Percentiles rank a stretch among this genome's conserved stretches.
Conservation (phyloP, 768 basidiomycete genomes). For the Melanogaster broomeanus region DNA sequence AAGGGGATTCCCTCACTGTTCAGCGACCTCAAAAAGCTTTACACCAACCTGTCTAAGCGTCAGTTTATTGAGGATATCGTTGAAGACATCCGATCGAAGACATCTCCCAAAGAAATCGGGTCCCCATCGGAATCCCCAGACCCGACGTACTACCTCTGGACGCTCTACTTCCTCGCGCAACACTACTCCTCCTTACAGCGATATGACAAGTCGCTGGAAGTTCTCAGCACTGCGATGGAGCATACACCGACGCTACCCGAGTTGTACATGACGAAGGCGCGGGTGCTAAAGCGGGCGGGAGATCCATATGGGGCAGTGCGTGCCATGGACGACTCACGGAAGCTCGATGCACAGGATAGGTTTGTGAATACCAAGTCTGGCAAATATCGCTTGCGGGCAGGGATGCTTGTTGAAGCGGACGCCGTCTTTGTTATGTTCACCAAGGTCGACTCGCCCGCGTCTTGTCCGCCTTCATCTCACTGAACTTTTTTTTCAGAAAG, state of each 20-base stretch:
- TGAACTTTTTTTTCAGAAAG: slow-evolving; percentile 68
- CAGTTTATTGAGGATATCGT: slow-evolving; percentile 68
- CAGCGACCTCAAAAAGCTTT: slow-evolving; percentile 86
- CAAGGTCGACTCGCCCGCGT: slow-evolving; percentile 57
- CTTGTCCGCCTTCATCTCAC: background rate
- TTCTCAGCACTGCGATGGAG: slow-evolving; percentile 63
- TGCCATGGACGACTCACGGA: slow-evolving; percentile 77
- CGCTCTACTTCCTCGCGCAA: slow-evolving; percentile 92
- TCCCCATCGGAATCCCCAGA: slow-evolving; percentile 30
- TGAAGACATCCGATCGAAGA: slow-evolving; percentile 46
- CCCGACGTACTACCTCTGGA: slow-evolving; percentile 90
- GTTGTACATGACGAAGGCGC: slow-evolving; percentile 77
- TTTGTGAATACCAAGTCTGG: slow-evolving; percentile 93
- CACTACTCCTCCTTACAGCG: slow-evolving; percentile 71
- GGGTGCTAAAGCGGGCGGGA: slow-evolving; percentile 84
- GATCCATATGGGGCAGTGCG: slow-evolving; percentile 75
- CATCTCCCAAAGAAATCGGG: slow-evolving; percentile 37
- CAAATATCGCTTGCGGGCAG: slow-evolving; percentile 87
- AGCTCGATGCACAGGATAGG: slow-evolving; percentile 91
- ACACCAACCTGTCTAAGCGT: slow-evolving; percentile 64
- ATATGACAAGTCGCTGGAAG: slow-evolving; percentile 50
- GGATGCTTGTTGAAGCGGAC: slow-evolving; percentile 74
- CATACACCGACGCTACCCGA: slow-evolving; percentile 97
- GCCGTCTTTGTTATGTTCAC: slow-evolving; percentile 85
- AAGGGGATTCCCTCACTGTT: slow-evolving; percentile 95